These are phyloP conservation scores for Fusarium devonianum DNA, from an alignment of 2,329 filamentous ascomycete species.

Conservation along the genomic window DNA sequence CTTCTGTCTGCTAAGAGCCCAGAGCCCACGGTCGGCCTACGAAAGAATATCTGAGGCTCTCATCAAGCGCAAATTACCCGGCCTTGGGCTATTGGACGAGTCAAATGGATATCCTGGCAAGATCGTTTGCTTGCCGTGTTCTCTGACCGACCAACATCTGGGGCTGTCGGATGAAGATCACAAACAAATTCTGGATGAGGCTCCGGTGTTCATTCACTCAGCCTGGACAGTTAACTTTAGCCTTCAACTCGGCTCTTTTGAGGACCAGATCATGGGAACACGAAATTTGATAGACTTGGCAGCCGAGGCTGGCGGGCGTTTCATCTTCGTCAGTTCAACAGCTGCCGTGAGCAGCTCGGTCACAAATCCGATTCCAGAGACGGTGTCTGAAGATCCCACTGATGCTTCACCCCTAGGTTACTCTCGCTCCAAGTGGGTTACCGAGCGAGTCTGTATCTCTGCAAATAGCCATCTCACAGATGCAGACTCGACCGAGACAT, in stretches of 20 bases:
- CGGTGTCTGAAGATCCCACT: slow-evolving; percentile 11
- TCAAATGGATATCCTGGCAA: neutral
- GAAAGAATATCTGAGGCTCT: slow-evolving; percentile 25
- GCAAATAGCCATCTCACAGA: slow-evolving; percentile 42
- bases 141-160: slow-evolving; percentile 5
- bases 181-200: neutral
- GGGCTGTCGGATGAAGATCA: slow-evolving; percentile 5
- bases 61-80: neutral
- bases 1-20: slow-evolving; percentile 53
- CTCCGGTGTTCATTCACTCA: slow-evolving; percentile 52
- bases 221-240: slow-evolving; percentile 67
- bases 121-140: slow-evolving; percentile 29
- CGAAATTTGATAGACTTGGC: slow-evolving; percentile 52
- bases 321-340: slow-evolving; percentile 61
- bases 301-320: slow-evolving; percentile 38
- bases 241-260: slow-evolving; percentile 57
- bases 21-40: slow-evolving; percentile 6
- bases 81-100: neutral
- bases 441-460: slow-evolving; percentile 48
- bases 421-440: slow-evolving; percentile 52
- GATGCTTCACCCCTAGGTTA: slow-evolving; percentile 52
- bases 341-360: slow-evolving; percentile 51
- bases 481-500: neutral
- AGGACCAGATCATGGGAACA: slow-evolving; percentile 55
- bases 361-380: slow-evolving; percentile 45